Evolutionary conservation across 1,284 basidiomycete genomes (phyloP).

Genomic region (Tylopilus sp.): DNA sequence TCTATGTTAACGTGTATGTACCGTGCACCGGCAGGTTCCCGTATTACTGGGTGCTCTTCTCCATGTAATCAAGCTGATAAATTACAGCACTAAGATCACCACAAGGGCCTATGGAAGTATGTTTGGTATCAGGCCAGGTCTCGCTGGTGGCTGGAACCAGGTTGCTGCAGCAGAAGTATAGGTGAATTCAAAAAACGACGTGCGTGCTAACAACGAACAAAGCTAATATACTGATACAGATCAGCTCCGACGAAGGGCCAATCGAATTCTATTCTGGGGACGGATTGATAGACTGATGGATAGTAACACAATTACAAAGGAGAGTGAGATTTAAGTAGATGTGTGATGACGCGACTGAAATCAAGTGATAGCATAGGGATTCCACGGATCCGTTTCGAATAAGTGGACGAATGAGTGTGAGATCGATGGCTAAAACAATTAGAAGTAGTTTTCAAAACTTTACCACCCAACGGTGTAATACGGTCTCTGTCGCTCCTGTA

Average conservation of each 20-base stretch:
- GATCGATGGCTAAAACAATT: background rate
- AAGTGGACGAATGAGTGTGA: background rate
- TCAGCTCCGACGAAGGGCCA: background rate
- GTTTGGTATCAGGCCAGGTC: too few species aligned
- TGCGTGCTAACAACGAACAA: background rate
- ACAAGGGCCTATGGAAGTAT: too few species aligned
- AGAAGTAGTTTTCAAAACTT: background rate
- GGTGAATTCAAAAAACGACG: conserved; percentile 3
- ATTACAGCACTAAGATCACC: too few species aligned
- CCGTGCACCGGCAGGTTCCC: too few species aligned
- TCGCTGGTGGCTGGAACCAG: background rate
- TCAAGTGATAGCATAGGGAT: conserved; percentile 1
- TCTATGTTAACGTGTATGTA: too few species aligned
- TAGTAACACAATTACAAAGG: background rate
- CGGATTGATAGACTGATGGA: background rate
- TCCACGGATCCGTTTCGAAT: background rate
- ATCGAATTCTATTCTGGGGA: background rate
- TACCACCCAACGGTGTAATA: conserved; percentile 13
- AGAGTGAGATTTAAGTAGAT: conserved; percentile 1
- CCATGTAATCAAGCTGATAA: too few species aligned
- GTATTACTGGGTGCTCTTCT: too few species aligned
- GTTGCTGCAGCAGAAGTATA: background rate
- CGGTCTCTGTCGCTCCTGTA: conserved; percentile 2
- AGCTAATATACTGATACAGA: conserved; percentile 13
- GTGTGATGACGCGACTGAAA: conserved; percentile 7